phyloP scores from a whole-genome alignment of 306 rosid genomes.

The Rosa rugosa region DNA sequence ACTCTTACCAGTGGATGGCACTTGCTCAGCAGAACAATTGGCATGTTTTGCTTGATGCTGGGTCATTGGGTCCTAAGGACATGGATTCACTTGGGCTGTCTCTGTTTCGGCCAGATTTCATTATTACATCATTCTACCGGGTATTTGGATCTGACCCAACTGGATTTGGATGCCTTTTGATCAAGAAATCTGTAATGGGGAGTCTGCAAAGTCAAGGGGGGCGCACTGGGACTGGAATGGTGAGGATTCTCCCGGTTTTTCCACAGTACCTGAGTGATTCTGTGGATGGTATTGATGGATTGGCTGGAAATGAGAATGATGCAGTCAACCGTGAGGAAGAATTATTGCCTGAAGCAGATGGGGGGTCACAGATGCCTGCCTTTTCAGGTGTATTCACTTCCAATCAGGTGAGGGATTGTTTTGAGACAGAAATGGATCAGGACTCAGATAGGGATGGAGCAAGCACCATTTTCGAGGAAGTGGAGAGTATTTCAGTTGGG shows the following conservation, averaged over 20 bases:
- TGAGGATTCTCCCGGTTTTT: conserved; percentile 81
- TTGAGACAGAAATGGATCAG: conserved; percentile 91
- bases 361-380: conserved; percentile 75
- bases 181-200: conserved; percentile 91
- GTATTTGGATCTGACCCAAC: conserved; percentile 93
- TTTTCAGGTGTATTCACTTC: conserved; percentile 92
- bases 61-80: conserved; percentile 98
- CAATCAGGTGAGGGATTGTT: conserved; percentile 84
- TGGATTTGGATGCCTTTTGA: conserved; percentile 91
- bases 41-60: conserved; percentile 97
- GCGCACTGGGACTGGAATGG: conserved; percentile 90
- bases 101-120: conserved; percentile 91
- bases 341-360: conserved; percentile 30
- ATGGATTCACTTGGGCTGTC: conserved; percentile 98
- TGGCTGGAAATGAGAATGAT: conserved; percentile 67
- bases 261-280: conserved; percentile 89
- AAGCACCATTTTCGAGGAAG: conserved; percentile 92
- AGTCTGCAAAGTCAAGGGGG: conserved; percentile 88
- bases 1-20: conserved; percentile 99
- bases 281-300: conserved; percentile 68
- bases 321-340: conserved; percentile 36
- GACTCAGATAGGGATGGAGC: conserved; percentile 97
- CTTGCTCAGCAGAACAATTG: conserved; percentile 98
- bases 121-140: conserved; percentile 88
- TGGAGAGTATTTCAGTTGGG: conserved; percentile 85